phyloP scores from a whole-genome alignment of 495 filamentous ascomycete species.

The Penicillium robsamsonii region DNA sequence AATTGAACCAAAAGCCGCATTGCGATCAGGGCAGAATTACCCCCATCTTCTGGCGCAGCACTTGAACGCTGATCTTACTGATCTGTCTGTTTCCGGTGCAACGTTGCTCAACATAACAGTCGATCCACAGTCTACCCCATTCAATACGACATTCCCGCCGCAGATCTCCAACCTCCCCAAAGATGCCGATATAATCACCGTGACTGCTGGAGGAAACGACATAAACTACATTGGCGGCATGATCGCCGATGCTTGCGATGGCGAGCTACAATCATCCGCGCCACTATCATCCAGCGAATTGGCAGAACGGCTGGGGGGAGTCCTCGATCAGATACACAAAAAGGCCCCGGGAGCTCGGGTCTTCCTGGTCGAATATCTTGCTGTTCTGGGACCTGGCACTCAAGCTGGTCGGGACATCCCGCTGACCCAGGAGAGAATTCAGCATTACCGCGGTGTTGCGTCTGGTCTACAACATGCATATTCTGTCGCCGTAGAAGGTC shows the following conservation, averaged over 20 bases:
- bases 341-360: constrained; percentile 35
- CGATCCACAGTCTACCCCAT: constrained; percentile 31
- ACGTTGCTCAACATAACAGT: constrained; percentile 41
- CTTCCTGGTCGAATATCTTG: constrained; percentile 45
- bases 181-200: constrained; percentile 38
- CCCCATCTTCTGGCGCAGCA: constrained; percentile 36
- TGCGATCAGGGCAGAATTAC: constrained; percentile 42
- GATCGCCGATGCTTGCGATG: constrained; percentile 29
- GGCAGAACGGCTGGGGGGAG: constrained; percentile 27
- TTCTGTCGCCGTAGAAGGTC: constrained; percentile 21
- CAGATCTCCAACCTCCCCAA: constrained; percentile 36
- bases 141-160: constrained; percentile 31
- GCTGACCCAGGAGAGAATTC: constrained; percentile 34
- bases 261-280: constrained; percentile 1
- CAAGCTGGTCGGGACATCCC: constrained; percentile 31
- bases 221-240: constrained; percentile 44
- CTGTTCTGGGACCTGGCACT: constrained; percentile 37
- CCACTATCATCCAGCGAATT: constrained; percentile 25
- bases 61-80: constrained; percentile 37
- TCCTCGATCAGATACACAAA: constrained; percentile 39
- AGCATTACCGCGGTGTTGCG: constrained; percentile 30
- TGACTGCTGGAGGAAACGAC: constrained; percentile 48
- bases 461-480: constrained; percentile 31
- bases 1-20: constrained; percentile 26
- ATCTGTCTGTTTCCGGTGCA: constrained; percentile 44